Evolutionary conservation across 345 rosid species (phyloP).

Genomic region (Erucastrum elatum): DNA sequence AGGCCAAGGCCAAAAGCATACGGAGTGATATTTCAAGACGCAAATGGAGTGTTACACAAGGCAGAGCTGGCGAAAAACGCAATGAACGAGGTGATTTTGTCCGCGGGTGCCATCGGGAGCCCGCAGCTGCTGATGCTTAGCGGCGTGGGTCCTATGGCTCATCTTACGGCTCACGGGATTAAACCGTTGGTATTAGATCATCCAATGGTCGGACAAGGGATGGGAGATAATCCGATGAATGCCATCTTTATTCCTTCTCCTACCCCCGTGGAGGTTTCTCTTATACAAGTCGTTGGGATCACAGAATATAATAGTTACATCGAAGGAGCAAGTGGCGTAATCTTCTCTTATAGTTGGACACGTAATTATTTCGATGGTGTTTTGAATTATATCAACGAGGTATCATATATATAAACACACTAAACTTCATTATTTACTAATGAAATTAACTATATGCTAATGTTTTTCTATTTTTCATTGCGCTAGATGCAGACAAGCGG

Average conservation of each 20-base stretch:
- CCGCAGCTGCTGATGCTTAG: conserved; percentile 84
- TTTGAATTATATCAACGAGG: conserved; percentile 49
- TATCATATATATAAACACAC: conserved; percentile 3
- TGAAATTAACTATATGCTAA: not conserved
- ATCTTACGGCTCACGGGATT: conserved; percentile 51
- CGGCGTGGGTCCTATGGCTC: conserved; percentile 63
- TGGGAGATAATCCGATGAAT: conserved; percentile 84
- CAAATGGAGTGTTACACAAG: conserved; percentile 46
- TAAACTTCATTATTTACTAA: not conserved
- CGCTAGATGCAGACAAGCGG: conserved; percentile 26
- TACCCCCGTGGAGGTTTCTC: conserved; percentile 59
- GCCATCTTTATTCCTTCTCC: conserved; percentile 64
- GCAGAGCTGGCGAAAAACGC: conserved; percentile 41
- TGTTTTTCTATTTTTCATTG: conserved; percentile 6
- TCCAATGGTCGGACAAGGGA: conserved; percentile 75
- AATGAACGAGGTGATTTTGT: conserved; percentile 60
- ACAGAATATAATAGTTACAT: conserved; percentile 52
- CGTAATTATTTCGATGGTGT: conserved; percentile 37
- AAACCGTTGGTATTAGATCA: conserved; percentile 50
- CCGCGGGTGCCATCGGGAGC: conserved; percentile 88
- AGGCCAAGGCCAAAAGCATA: conserved; percentile 55
- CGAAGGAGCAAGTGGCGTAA: conserved; percentile 62
- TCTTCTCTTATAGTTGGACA: conserved; percentile 50
- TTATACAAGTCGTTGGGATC: conserved; percentile 68
- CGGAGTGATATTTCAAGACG: conserved; percentile 65